Evolutionary conservation across 2,329 filamentous ascomycete species (phyloP).

Genomic region (Neopestalotiopsis rosae): DNA sequence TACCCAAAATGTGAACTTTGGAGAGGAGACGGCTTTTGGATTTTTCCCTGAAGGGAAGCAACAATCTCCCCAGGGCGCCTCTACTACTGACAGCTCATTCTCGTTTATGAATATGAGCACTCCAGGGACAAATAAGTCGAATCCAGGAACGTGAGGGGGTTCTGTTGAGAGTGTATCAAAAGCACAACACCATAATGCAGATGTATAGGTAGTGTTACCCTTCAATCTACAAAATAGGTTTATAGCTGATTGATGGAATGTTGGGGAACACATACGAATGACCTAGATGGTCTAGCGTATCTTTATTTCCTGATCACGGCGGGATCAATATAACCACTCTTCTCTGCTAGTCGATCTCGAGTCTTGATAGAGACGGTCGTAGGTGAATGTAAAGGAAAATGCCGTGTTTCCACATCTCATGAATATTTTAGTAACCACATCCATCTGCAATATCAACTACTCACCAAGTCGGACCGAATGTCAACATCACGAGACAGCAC

Average conservation of each 20-base stretch:
- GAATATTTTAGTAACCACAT: not conserved
- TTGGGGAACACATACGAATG: not conserved
- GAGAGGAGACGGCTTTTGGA: slow-evolving; percentile 55
- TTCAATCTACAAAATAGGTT: slow-evolving; percentile 6
- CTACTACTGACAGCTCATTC: slow-evolving; percentile 34
- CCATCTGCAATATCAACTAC: not conserved
- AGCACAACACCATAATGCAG: not conserved
- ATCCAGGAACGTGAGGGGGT: not conserved
- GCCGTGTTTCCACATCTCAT: not conserved
- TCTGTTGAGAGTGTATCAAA: not conserved
- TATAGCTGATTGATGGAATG: not conserved
- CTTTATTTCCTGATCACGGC: not conserved
- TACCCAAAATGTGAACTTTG: slow-evolving; percentile 60
- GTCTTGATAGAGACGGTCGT: not conserved
- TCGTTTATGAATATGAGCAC: slow-evolving; percentile 34
- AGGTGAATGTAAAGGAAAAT: not conserved
- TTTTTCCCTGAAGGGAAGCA: slow-evolving; percentile 45
- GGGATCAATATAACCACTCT: slow-evolving; percentile 16
- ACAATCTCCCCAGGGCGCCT: slow-evolving; percentile 28
- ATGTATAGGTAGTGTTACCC: slow-evolving; percentile 4
- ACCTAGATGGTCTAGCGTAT: not conserved
- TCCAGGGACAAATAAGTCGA: slow-evolving; percentile 24
- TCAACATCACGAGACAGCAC: not conserved
- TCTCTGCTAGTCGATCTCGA: slow-evolving; percentile 8
- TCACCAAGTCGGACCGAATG: not conserved